phyloP scores from a whole-genome alignment of 768 basidiomycete genomes.

The Suillus discolor region DNA sequence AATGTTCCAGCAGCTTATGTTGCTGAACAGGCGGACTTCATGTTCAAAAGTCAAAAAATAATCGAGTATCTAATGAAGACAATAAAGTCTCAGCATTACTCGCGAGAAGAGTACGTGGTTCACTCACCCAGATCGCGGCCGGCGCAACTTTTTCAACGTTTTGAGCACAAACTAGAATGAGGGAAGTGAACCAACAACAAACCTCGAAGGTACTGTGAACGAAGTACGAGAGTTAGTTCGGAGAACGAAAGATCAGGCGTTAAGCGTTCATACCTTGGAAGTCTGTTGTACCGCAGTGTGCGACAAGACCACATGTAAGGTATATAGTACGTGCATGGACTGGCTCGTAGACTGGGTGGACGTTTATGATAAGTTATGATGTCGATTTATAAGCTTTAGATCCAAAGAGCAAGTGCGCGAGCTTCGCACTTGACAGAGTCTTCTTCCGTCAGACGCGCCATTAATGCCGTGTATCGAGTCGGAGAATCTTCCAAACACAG shows the following conservation, averaged over 20 bases:
- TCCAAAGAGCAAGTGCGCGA: background rate
- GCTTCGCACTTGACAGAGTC: background rate
- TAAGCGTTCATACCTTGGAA: slow-evolving; percentile 6
- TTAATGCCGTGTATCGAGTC: no score
- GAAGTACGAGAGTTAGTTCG: background rate
- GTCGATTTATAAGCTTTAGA: background rate
- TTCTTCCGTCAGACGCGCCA: background rate
- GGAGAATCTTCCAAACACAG: no score
- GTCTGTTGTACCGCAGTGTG: slow-evolving; percentile 9
- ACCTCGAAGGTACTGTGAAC: slow-evolving; percentile 15
- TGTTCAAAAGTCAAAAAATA: slow-evolving; percentile 14
- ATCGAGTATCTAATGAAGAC: slow-evolving; percentile 10
- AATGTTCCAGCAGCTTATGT: slow-evolving; percentile 4
- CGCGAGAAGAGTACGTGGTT: background rate
- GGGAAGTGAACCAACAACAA: background rate
- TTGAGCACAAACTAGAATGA: no score
- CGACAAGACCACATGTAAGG: slow-evolving; percentile 2
- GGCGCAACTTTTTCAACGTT: slow-evolving; percentile 11
- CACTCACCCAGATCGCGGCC: slow-evolving; percentile 11
- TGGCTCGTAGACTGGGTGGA: background rate
- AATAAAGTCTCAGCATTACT: background rate
- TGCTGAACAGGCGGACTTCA: slow-evolving; percentile 13
- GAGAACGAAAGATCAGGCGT: background rate
- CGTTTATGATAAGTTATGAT: background rate
- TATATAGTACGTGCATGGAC: background rate